These are phyloP conservation scores for Calonectria hawksworthii DNA, from an alignment of 2,329 filamentous ascomycete genomes.

Conservation along the genomic window DNA sequence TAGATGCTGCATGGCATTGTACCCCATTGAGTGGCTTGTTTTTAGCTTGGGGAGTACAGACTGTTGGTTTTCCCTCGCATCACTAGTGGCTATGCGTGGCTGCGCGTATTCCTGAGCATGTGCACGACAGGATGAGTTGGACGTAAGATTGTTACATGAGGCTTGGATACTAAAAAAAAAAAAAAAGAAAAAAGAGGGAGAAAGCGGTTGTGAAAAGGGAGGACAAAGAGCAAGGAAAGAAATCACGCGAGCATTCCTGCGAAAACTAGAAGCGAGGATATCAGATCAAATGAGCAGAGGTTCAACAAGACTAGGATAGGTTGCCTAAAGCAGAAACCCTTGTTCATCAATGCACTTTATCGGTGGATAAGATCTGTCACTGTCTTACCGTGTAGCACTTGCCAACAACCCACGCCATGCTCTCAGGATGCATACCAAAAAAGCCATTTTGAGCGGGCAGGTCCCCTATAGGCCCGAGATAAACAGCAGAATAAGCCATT, in stretches of 20 bases:
- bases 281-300: background rate
- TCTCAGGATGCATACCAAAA: background rate
- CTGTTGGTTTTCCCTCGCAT: conserved; percentile 1
- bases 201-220: background rate
- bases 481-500: background rate
- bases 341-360: background rate
- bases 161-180: background rate
- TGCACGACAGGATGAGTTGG: background rate
- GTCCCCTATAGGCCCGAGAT: background rate
- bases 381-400: background rate
- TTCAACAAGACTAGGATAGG: background rate
- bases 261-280: background rate
- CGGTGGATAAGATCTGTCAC: background rate
- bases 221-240: background rate
- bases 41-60: background rate
- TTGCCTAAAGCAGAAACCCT: background rate
- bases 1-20: background rate
- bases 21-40: background rate
- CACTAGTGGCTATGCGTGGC: background rate
- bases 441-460: background rate
- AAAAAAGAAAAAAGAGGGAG: background rate
- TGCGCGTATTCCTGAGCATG: background rate
- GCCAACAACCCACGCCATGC: background rate
- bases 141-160: background rate
- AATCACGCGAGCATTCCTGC: background rate